Evolutionary conservation across 371 early-diverging fungal genomes (phyloP).

Genomic region (Mycotypha africana): DNA sequence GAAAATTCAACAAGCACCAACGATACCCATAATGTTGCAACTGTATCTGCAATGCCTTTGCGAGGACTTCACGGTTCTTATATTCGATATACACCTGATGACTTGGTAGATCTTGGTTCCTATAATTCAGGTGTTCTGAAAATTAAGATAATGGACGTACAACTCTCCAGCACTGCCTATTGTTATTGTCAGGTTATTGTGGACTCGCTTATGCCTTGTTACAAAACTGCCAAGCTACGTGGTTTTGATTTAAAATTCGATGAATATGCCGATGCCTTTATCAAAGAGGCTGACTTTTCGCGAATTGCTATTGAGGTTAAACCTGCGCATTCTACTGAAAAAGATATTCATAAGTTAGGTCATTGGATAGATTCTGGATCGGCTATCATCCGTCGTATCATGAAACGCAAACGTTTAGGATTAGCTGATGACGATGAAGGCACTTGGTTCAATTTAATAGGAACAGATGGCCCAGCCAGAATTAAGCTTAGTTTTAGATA

Average conservation of each 20-base stretch:
- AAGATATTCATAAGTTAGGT: constrained; percentile 28
- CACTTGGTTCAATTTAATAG: constrained; percentile 33
- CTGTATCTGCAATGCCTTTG: constrained; percentile 5
- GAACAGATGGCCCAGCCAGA: constrained; percentile 32
- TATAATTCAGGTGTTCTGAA: constrained; percentile 37
- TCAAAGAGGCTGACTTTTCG: constrained; percentile 59
- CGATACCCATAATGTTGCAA: background rate
- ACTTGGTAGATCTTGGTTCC: constrained; percentile 29
- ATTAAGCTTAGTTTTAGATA: constrained; percentile 50
- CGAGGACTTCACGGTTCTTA: constrained; percentile 20
- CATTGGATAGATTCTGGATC: constrained; percentile 32
- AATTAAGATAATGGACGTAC: constrained; percentile 39
- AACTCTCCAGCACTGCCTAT: constrained; percentile 13
- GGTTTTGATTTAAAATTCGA: constrained; percentile 29
- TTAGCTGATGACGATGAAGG: constrained; percentile 17
- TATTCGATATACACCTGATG: constrained; percentile 40
- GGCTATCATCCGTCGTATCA: constrained; percentile 31
- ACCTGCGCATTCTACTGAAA: constrained; percentile 25
- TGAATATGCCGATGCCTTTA: constrained; percentile 47
- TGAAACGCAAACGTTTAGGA: constrained; percentile 17
- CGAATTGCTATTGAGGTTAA: constrained; percentile 51
- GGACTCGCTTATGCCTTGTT: constrained; percentile 36
- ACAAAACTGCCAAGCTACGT: constrained; percentile 33
- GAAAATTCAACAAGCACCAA: background rate
- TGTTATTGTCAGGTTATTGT: constrained; percentile 34